Conservation (phyloP, 495 filamentous ascomycete genomes). For the Annulohypoxylon maeteangense region DNA sequence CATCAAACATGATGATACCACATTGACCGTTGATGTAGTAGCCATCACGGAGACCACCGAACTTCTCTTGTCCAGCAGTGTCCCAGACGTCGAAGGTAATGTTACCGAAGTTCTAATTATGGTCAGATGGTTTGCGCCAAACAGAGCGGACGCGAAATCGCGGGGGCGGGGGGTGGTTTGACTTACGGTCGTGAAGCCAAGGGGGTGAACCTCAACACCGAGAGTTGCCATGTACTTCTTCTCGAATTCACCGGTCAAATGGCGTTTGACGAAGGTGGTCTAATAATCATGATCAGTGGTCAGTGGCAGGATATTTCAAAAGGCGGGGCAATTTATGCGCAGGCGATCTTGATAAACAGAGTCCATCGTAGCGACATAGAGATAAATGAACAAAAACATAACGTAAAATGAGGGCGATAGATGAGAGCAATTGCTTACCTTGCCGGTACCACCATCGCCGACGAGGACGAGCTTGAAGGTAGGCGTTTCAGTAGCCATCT, state of each 20-base stretch:
- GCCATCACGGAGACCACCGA: slow-evolving; percentile 98
- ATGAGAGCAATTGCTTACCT: slow-evolving; percentile 68
- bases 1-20: slow-evolving; percentile 99
- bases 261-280: slow-evolving; percentile 99
- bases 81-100: slow-evolving; percentile 99
- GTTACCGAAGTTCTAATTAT: slow-evolving; percentile 82
- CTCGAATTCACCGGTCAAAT: slow-evolving; percentile 99
- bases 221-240: slow-evolving; percentile 99
- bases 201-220: slow-evolving; percentile 98
- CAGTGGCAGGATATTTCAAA: slow-evolving; percentile 31
- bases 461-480: slow-evolving; percentile 99
- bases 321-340: slow-evolving; percentile 44
- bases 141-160: slow-evolving; percentile 19
- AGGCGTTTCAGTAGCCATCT: slow-evolving; percentile 70
- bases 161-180: slow-evolving; percentile 44
- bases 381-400: slow-evolving; percentile 1
- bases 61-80: slow-evolving; percentile 99
- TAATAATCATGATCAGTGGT: slow-evolving; percentile 57
- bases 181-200: slow-evolving; percentile 92
- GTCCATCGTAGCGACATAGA: slow-evolving; percentile 22
- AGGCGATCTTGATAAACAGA: slow-evolving; percentile 35
- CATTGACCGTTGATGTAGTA: slow-evolving; percentile 99
- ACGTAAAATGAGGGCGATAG: slow-evolving; percentile 11
- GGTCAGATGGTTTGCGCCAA: slow-evolving; percentile 46
- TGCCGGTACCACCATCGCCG: slow-evolving; percentile 99